Percentiles rank a stretch among this genome's conserved stretches.
phyloP scores from a whole-genome alignment of 163 green algal species.

The Prototheca cutis region DNA sequence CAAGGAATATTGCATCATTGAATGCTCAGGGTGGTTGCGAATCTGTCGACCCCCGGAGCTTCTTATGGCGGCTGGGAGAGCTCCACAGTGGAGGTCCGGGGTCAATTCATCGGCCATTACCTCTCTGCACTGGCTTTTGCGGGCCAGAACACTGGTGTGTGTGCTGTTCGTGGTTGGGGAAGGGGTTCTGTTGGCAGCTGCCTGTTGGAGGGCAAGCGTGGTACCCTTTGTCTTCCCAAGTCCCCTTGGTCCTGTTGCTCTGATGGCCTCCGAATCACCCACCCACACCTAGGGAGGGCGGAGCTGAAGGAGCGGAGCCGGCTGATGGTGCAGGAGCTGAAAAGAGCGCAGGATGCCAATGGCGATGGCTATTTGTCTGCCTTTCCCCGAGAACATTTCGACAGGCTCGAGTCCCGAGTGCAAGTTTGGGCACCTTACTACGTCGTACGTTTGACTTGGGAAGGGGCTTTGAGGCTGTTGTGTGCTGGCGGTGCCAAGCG shows the following conservation, averaged over 20 bases:
- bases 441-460: conserved; percentile 17
- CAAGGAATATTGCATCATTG: too few species aligned
- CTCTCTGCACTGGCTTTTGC: conserved; percentile 27
- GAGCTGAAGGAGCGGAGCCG: not conserved
- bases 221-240: not conserved
- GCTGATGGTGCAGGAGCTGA: conserved; percentile 30
- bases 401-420: conserved; percentile 52
- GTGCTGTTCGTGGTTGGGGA: not conserved
- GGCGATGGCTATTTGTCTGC: conserved; percentile 60
- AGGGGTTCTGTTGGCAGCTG: not conserved
- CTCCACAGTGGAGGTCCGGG: conserved; percentile 31
- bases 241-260: not conserved
- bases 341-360: conserved; percentile 31
- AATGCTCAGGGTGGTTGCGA: not conserved
- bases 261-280: not conserved
- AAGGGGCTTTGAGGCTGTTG: not conserved
- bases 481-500: not conserved
- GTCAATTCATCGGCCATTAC: conserved; percentile 51
- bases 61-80: conserved; percentile 16
- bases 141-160: conserved; percentile 18
- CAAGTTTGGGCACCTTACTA: conserved; percentile 72
- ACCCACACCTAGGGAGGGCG: not conserved
- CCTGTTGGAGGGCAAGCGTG: not conserved
- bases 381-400: conserved; percentile 61
- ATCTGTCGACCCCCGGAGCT: conserved; percentile 3